Conservation (phyloP, 2,329 filamentous ascomycete species). For the Rutstroemia sp. region DNA sequence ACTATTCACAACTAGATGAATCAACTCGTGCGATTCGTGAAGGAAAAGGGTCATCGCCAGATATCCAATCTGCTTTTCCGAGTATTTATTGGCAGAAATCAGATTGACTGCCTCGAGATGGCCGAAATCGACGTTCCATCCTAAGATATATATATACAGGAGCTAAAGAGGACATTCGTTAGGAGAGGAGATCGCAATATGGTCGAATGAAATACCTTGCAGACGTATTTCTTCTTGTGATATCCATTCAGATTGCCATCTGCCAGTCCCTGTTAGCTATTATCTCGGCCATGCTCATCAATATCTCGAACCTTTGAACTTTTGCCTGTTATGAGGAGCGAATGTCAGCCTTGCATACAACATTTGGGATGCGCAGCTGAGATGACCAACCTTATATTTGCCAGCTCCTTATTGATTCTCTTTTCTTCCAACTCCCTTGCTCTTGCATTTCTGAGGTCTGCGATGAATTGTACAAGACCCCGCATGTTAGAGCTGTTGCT, state of each 20-base stretch:
- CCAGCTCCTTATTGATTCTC: slow-evolving; percentile 97
- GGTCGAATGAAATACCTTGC: slow-evolving; percentile 55
- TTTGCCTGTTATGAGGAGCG: slow-evolving; percentile 51
- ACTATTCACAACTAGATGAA: slow-evolving; percentile 96
- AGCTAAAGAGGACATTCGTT: slow-evolving; percentile 39
- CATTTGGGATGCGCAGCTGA: slow-evolving; percentile 1
- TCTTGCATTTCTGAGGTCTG: slow-evolving; percentile 88
- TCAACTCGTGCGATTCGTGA: slow-evolving; percentile 91
- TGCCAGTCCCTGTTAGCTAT: slow-evolving; percentile 27
- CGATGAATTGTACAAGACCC: slow-evolving; percentile 96
- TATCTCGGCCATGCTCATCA: neutral
- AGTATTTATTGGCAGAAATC: slow-evolving; percentile 94
- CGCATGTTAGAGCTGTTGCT: slow-evolving; percentile 62
- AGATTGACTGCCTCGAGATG: slow-evolving; percentile 97
- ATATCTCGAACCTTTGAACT: slow-evolving; percentile 67
- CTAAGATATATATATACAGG: slow-evolving; percentile 97
- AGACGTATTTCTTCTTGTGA: slow-evolving; percentile 99
- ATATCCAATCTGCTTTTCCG: slow-evolving; percentile 98
- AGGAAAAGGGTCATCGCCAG: slow-evolving; percentile 94
- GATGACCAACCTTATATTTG: slow-evolving; percentile 72
- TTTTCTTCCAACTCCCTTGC: slow-evolving; percentile 97
- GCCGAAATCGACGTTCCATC: slow-evolving; percentile 98
- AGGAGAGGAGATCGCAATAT: neutral
- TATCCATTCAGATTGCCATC: slow-evolving; percentile 90
- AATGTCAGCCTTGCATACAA: slow-evolving; percentile 18